A percentile compares a stretch with the other conserved stretches of the same genome.
phyloP scores from a whole-genome alignment of 495 filamentous ascomycete genomes.

The Echria macrotheca region DNA sequence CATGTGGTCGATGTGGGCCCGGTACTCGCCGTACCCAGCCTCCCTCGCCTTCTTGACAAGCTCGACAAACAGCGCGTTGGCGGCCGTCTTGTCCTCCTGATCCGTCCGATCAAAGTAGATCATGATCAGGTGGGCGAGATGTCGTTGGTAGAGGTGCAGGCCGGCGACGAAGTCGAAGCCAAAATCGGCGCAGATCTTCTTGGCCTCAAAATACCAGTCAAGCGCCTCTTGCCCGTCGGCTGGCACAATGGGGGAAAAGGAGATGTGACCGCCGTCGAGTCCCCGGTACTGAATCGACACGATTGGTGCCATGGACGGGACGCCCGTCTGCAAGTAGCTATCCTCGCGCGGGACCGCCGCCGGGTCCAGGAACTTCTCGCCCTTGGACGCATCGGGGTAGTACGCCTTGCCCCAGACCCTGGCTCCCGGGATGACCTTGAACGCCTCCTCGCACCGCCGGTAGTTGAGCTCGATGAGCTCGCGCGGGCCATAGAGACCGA shows the following conservation, averaged over 20 bases:
- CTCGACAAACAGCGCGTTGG: too few relatives aligned
- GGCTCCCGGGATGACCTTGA: constrained; percentile 27
- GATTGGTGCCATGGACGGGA: constrained; percentile 7
- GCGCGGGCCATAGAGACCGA: constrained; percentile 37
- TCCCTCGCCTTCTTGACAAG: too few relatives aligned
- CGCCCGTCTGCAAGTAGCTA: constrained; percentile 8
- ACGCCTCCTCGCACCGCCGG: constrained; percentile 8
- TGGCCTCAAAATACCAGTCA: constrained; percentile 10
- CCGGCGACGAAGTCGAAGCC: constrained; percentile 12
- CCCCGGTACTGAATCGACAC: constrained; percentile 13
- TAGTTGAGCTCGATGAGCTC: constrained; percentile 20
- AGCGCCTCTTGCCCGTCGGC: constrained; percentile 11
- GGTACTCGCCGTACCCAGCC: constrained; percentile 29
- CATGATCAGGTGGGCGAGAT: constrained; percentile 16
- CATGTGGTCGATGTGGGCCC: constrained; percentile 32
- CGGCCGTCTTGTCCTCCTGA: constrained; percentile 24
- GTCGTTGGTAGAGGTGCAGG: constrained; percentile 9
- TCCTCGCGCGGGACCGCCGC: constrained; percentile 2
- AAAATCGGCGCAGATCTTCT: constrained; percentile 2
- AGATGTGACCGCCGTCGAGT: constrained; percentile 11
- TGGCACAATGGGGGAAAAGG: constrained; percentile 6
- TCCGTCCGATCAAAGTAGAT: constrained; percentile 32
- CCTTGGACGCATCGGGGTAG: constrained; percentile 7
- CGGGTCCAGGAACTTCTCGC: constrained; percentile 5
- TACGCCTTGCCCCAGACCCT: constrained; percentile 8